Base-by-base conservation (phyloP, 2,329 filamentous ascomycete species). In the Aspergillus eucalypticola region DNA sequence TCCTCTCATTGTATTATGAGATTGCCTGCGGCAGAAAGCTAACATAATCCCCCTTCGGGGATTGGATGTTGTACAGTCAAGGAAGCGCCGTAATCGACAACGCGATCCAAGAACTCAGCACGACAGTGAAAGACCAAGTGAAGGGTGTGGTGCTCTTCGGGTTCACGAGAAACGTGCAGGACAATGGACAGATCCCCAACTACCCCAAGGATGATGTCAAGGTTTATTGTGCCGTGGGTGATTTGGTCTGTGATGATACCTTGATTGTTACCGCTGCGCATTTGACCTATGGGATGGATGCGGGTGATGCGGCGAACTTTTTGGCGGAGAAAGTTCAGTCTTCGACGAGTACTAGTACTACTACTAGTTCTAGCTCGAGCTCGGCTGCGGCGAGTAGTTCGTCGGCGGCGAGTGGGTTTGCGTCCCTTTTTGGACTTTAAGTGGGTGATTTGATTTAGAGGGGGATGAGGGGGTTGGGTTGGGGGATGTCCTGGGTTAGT, bases 41-140 rank as follows among this genome's bases (percentile, higher is more conserved):
- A 8, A 32, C 1, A 44, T 23, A 50, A 25, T 25, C 23, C 23
- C 23, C 23, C 23, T 25, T 73, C 11, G 25, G 21, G 23, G 25
- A 27, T 27, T 6, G 25, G 25, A 25, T 25, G 23, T n/a, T 2
- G 23, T 46, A 41, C 35, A 69, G 68, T 54, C 68, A 82, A 67
- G 81, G 80, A 29, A 75, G 77, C 3, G 80, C 80, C 2, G 75
- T 83, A 54, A 74, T 79, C n/a, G 73, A 76, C 21, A 72, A 73
- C 39, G 68, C 78, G 7, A 66, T 82, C 50, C 68, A 73, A 10
- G 69, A 74, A n/a, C 67, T 80, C 21, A 60, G 65, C 15, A 25
- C 62, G 3, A 61, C 59, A 0, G 68, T 62, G 29, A 42, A 69
- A 15, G 52, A 60, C 5, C 70, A 69, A 64, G 73, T 81, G 48